Base-by-base conservation (phyloP, 2,329 filamentous ascomycete genomes). In the Triangularia setosa region DNA sequence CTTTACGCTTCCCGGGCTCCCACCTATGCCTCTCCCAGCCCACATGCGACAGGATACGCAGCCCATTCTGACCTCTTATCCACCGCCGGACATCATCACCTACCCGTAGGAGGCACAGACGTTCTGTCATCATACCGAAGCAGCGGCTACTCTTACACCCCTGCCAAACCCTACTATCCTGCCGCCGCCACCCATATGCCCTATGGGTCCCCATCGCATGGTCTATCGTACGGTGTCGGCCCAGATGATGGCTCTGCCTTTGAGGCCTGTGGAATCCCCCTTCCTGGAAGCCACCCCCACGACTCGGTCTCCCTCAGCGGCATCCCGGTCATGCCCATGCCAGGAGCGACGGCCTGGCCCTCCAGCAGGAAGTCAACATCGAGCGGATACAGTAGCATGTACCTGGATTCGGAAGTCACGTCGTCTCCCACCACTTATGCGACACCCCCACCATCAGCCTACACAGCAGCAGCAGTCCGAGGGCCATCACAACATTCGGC, bases 121-220 rank as follows among this genome's bases (percentile, higher is more conserved):
- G 70, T 76, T 1, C 44, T 77, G 61, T 58, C 67, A 5, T 67
- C 76, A 5, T 79, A 78, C 61, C 74, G 77, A 1, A 71, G 73
- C 28, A 70, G 66, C 56, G 57, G 63, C 3, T 77, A 78, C 65
- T 61, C 72, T 0, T 77, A 77, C 58, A 58, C 65, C 4, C 62
- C 67, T 3, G 58, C 67, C 48, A 75, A 74, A 48, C 65, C 72
- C 6, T 79, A 77, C 65, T 79, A 78, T 59, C 70, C 74, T 1
- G 65, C 67, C 40, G 71, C n/a, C n/a, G n/a, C n/a, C n/a, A n/a
- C n/a, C n/a, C n/a, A n/a, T n/a, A n/a, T n/a, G n/a, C n/a, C 72
- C 8, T 80, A 79, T 75, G 60, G 73, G 8, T 66, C 72, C n/a
- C n/a, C n/a, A 18, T n/a, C 40, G 11, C 40, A 48, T 9, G 40